Base-by-base conservation (phyloP, 148 eudicot species). In the Nyssa sinensis region DNA sequence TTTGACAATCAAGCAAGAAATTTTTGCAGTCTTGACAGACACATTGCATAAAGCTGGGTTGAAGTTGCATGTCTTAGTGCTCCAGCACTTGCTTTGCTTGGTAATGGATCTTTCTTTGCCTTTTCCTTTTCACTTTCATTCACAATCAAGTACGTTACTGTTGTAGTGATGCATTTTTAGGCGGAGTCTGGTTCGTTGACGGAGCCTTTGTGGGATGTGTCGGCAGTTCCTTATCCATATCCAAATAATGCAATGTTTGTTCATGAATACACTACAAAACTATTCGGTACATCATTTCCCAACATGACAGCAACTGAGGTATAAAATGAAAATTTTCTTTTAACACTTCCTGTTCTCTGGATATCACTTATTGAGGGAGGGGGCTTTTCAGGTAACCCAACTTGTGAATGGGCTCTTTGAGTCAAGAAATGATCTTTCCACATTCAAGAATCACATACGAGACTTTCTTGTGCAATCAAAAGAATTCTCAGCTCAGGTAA, bases 21-120 rank as follows among this genome's bases (percentile, higher is more conserved):
- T 93, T 25, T 96, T 96, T 78, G 99, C 94, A 31, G 99, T 96
- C 70, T 78, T 96, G 70, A 91, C 99, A 9, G 99, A 96, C 79
- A 96, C 99, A 41, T 96, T 96, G 66, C 99, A 96, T 80, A 96
- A 96, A 83, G 98, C 98, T 67, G 99, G 98, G 67, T 96, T 96
- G 81, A 96, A 93, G 85, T 74, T 96, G 81, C 99, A 96, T 44
- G 97, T 96, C 57, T 70, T 88, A 83, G 97, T 96, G 82, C 81
- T 96, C 66, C 99, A 96, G 81, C 88, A 91, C 81, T 74, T 96
- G 70, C 91, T 96, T 75, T 84, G 93, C 77, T 75, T 93, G 95
- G 98, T 96, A 88, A 47, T 55, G 23, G 59, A 49, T 19, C 17
- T 47, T 75, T 19, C 44, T n/a, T 27, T 53, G 23, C 60, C 2